A percentile compares a stretch with the other conserved stretches of the same genome.
Evolutionary conservation across 768 basidiomycete genomes (phyloP).

Genomic region (Inosperma sp.): DNA sequence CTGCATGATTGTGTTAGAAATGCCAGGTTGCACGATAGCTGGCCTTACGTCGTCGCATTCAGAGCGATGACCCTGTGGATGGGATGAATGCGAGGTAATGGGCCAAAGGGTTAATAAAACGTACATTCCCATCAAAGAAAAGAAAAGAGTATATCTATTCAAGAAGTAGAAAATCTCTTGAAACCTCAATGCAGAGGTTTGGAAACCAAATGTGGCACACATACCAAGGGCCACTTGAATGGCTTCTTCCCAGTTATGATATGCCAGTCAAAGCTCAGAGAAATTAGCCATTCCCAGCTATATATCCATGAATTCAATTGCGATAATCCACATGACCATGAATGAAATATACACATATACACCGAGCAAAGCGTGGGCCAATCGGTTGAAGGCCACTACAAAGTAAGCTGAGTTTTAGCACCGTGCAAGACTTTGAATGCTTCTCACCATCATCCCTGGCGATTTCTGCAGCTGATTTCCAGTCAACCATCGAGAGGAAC

Average conservation of each 20-base stretch:
- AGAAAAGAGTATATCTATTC: neutral
- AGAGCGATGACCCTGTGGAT: neutral
- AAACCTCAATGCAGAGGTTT: neutral
- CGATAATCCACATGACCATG: neutral
- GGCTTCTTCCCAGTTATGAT: neutral
- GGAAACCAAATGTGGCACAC: neutral
- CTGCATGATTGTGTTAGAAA: neutral
- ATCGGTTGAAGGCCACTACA: neutral
- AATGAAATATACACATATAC: neutral
- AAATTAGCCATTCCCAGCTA: constrained; percentile 8
- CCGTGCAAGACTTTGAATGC: neutral
- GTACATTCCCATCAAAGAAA: neutral
- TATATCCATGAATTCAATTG: neutral
- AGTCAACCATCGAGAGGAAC: neutral
- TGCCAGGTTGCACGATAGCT: neutral
- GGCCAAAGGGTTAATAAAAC: no score
- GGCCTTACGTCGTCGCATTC: neutral
- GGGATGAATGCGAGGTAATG: neutral
- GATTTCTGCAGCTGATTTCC: neutral
- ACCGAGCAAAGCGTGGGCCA: neutral
- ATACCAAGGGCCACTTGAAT: constrained; percentile 4
- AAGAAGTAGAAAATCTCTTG: constrained; percentile 4
- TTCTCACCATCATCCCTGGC: neutral
- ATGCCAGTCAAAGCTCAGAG: constrained; percentile 1
- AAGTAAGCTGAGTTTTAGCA: neutral